Conservation (phyloP, 2,329 filamentous ascomycete genomes). For the Fusarium camptoceras region DNA sequence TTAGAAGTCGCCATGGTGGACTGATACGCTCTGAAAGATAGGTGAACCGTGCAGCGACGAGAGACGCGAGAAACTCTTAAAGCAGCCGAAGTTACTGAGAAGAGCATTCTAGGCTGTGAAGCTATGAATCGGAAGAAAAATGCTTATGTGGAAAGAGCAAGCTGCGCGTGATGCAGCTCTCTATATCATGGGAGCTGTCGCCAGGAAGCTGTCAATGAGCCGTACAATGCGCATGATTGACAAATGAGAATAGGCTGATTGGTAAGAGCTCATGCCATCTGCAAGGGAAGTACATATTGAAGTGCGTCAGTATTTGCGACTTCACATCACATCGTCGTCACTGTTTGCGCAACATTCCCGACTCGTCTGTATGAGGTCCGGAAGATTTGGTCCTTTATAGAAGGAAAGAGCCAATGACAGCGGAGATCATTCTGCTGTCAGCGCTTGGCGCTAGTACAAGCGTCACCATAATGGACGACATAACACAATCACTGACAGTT, state of each 20-base stretch:
- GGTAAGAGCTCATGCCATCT: not conserved
- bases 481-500: not conserved
- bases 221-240: not conserved
- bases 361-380: not conserved
- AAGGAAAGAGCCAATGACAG: not conserved
- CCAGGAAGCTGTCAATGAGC: not conserved
- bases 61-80: constrained; percentile 15
- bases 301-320: not conserved
- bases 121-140: fast-evolving
- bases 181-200: not conserved
- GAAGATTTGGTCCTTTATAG: constrained; percentile 10
- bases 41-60: not conserved
- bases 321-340: constrained; percentile 24
- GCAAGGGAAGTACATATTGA: not conserved
- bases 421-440: not conserved
- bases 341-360: not conserved
- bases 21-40: constrained; percentile 16
- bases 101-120: constrained; percentile 15
- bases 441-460: not conserved
- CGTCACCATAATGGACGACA: constrained; percentile 21
- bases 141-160: not conserved
- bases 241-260: not conserved
- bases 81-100: constrained; percentile 3
- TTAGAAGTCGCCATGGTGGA: constrained; percentile 25
- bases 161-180: not conserved